phyloP scores from a whole-genome alignment of 164 flowering plant genomes.

The Taxillus chinensis region DNA sequence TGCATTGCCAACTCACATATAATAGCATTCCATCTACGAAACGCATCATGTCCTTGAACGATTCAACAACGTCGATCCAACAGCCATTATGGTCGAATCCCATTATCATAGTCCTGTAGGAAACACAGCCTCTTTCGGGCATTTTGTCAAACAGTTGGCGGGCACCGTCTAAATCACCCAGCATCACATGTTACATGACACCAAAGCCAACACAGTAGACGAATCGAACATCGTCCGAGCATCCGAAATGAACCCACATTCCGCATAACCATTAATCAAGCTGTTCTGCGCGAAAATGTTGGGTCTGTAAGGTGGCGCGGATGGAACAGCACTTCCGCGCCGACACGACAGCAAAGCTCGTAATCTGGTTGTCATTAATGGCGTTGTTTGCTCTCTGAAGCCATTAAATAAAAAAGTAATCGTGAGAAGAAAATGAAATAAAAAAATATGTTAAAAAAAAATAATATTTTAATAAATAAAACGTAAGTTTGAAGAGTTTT shows the following conservation, averaged over 20 bases:
- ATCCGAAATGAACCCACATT: conserved; percentile 31
- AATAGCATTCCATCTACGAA: conserved; percentile 68
- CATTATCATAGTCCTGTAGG: conserved; percentile 76
- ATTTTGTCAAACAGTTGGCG: conserved; percentile 50
- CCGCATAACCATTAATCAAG: conserved; percentile 60
- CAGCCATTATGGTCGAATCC: conserved; percentile 39
- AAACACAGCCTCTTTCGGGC: conserved; percentile 55
- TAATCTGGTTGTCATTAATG: too few relatives aligned
- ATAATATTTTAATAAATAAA: too few relatives aligned
- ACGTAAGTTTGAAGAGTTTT: too few relatives aligned
- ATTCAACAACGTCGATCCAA: conserved; percentile 35
- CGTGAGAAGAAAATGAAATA: too few relatives aligned
- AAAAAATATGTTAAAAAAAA: too few relatives aligned
- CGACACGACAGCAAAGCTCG: conserved; percentile 46
- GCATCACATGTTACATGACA: conserved; percentile 58
- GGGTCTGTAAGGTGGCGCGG: conserved; percentile 28
- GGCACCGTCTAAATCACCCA: conserved; percentile 42
- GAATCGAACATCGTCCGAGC: conserved; percentile 43
- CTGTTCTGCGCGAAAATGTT: conserved; percentile 59
- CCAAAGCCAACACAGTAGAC: conserved; percentile 26
- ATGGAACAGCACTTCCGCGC: conserved; percentile 48
- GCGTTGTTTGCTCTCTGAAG: too few relatives aligned
- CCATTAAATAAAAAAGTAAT: too few relatives aligned
- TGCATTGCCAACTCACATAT: conserved; percentile 82
- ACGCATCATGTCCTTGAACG: conserved; percentile 51